Percentiles rank a stretch among this genome's conserved stretches.
These are phyloP conservation scores for Zymoseptoria crescenta DNA, from an alignment of 2,329 filamentous ascomycete genomes.

Conservation along the genomic window DNA sequence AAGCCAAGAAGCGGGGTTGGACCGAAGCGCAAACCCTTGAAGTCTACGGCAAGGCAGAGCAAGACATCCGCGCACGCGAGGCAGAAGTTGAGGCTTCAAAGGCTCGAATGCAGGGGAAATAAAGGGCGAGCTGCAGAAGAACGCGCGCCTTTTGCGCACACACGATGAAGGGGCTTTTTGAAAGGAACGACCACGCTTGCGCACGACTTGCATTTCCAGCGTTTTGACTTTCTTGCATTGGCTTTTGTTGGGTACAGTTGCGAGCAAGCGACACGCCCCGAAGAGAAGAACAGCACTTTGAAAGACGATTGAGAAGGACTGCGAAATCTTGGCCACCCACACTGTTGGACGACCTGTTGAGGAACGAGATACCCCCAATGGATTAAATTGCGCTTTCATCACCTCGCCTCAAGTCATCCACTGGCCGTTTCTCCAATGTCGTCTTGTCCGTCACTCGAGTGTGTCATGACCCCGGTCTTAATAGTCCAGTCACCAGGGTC, in stretches of 20 bases:
- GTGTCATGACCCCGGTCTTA: neutral
- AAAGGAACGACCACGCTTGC: neutral
- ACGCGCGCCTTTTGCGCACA: neutral
- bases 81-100: neutral
- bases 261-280: too few relatives aligned
- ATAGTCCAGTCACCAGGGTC: neutral
- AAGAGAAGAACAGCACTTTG: neutral
- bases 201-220: neutral
- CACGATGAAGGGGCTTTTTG: neutral
- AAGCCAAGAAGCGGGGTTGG: neutral
- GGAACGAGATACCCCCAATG: neutral
- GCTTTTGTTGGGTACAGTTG: neutral
- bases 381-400: neutral
- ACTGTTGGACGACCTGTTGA: neutral
- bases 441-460: neutral
- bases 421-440: neutral
- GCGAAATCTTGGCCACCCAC: neutral
- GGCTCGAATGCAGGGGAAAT: neutral
- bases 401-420: neutral
- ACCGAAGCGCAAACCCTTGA: neutral
- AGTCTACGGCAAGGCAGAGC: neutral
- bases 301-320: neutral
- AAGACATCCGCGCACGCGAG: neutral
- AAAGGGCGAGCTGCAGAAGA: neutral
- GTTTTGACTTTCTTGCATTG: neutral